A percentile compares a stretch with the other conserved stretches of the same genome.
phyloP scores from a whole-genome alignment of 2,329 filamentous ascomycete genomes.

The Dactylellina cionopaga region DNA sequence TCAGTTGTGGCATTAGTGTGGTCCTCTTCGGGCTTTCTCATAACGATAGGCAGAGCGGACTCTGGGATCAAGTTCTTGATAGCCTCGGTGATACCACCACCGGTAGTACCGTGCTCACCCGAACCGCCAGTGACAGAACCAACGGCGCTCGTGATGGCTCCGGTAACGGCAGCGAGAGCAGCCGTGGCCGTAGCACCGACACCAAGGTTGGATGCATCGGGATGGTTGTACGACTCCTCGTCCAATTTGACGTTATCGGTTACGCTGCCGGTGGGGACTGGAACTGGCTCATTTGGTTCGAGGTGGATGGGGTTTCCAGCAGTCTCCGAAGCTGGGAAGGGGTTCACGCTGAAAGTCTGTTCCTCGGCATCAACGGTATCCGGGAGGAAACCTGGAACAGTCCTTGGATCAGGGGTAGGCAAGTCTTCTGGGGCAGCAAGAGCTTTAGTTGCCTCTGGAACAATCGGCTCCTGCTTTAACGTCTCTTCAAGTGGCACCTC shows the following conservation, averaged over 20 bases:
- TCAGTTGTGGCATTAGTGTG: slow-evolving; percentile 60
- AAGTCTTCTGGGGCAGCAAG: slow-evolving; percentile 64
- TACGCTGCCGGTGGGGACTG: slow-evolving; percentile 70
- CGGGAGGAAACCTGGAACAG: slow-evolving; percentile 75
- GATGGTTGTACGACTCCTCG: slow-evolving; percentile 85
- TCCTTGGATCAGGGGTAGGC: slow-evolving; percentile 55
- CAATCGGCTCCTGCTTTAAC: slow-evolving; percentile 56
- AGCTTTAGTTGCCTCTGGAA: slow-evolving; percentile 75
- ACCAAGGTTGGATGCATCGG: slow-evolving; percentile 70
- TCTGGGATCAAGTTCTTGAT: slow-evolving; percentile 78
- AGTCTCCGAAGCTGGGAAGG: slow-evolving; percentile 71
- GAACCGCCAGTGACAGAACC: neutral
- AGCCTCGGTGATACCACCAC: slow-evolving; percentile 68
- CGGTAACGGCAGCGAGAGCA: slow-evolving; percentile 40
- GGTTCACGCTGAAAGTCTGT: slow-evolving; percentile 68
- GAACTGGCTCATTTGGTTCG: slow-evolving; percentile 81
- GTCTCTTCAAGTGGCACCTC: slow-evolving; percentile 71
- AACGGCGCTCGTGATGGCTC: slow-evolving; percentile 10
- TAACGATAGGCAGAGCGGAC: slow-evolving; percentile 76
- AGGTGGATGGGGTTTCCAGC: slow-evolving; percentile 82
- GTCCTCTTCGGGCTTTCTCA: slow-evolving; percentile 57
- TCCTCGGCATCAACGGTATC: slow-evolving; percentile 62
- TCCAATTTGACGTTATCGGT: slow-evolving; percentile 80
- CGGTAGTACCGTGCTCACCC: too few relatives aligned
- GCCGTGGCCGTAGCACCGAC: slow-evolving; percentile 48